Conservation (phyloP, 306 rosid species). For the Hippophae tibetana region DNA sequence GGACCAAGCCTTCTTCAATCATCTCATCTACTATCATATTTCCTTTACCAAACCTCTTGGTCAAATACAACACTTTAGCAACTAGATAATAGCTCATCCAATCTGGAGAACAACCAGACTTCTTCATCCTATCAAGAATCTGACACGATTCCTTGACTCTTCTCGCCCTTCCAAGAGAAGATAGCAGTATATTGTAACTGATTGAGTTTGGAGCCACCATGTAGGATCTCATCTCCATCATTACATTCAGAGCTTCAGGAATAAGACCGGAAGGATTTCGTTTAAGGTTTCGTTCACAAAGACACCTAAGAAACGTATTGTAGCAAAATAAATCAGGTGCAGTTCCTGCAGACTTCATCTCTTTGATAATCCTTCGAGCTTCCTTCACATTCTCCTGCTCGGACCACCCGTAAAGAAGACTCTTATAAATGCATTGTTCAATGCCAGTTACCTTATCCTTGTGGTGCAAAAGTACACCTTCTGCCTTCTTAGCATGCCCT, state of each 20-base stretch:
- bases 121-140: conserved; percentile 54
- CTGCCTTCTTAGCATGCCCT: conserved; percentile 80
- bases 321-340: conserved; percentile 63
- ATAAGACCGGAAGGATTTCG: conserved; percentile 75
- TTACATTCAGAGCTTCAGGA: conserved; percentile 73
- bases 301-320: conserved; percentile 65
- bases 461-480: conserved; percentile 69
- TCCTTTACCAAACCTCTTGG: conserved; percentile 73
- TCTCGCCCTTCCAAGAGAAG: conserved; percentile 65
- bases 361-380: conserved; percentile 63
- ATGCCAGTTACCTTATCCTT: conserved; percentile 47
- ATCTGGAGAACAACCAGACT: conserved; percentile 46
- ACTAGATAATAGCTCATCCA: conserved; percentile 70
- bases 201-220: conserved; percentile 42
- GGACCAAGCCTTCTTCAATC: conserved; percentile 48
- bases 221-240: conserved; percentile 71
- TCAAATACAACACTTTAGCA: conserved; percentile 51
- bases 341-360: conserved; percentile 55
- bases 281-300: conserved; percentile 55
- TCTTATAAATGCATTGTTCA: conserved; percentile 45
- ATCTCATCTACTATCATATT: conserved; percentile 57
- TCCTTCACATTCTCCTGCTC: conserved; percentile 74
- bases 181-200: conserved; percentile 61
- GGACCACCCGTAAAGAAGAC: conserved; percentile 74
- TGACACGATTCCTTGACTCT: conserved; percentile 67